phyloP scores from a whole-genome alignment of 1,284 basidiomycete genomes.

The Moniliella sp. region DNA sequence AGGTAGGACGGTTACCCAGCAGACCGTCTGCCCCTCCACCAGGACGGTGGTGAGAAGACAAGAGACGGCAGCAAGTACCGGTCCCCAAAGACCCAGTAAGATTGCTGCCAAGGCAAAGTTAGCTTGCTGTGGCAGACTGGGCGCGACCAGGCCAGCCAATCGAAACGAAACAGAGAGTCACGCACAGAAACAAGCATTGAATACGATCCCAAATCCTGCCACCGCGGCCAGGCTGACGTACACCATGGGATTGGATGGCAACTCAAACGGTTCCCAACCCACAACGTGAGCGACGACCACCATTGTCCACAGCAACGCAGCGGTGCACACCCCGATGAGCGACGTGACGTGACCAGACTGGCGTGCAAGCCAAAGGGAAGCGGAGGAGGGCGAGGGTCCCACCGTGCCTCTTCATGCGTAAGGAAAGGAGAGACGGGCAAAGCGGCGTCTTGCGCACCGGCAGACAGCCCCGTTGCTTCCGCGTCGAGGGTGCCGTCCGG shows the following conservation, averaged over 20 bases:
- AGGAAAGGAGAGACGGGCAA: no score
- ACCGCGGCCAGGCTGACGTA: conserved; percentile 10
- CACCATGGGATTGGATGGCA: conserved; percentile 13
- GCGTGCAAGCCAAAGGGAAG: conserved; percentile 30
- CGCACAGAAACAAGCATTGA: conserved; percentile 27
- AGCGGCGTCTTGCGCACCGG: no score
- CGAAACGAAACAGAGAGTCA: no score
- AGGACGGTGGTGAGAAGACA: conserved; percentile 28
- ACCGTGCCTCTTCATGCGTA: no score
- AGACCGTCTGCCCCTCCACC: conserved; percentile 36
- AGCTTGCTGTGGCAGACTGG: no score
- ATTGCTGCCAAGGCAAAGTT: no score
- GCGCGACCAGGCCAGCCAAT: no score
- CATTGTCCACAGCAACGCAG: conserved; percentile 18
- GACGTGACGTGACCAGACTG: conserved; percentile 30
- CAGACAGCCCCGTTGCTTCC: no score
- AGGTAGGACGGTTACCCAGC: conserved; percentile 26
- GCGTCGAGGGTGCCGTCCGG: no score
- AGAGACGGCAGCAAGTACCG: conserved; percentile 25
- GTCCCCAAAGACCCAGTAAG: conserved; percentile 27
- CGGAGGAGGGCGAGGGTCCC: conserved; percentile 23
- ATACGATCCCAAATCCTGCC: conserved; percentile 21
- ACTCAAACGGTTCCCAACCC: conserved; percentile 19
- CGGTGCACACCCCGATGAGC: conserved; percentile 25
- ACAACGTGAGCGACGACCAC: conserved; percentile 11